Conservation (phyloP, 2,329 filamentous ascomycete genomes). For the Trichoderma sp. region DNA sequence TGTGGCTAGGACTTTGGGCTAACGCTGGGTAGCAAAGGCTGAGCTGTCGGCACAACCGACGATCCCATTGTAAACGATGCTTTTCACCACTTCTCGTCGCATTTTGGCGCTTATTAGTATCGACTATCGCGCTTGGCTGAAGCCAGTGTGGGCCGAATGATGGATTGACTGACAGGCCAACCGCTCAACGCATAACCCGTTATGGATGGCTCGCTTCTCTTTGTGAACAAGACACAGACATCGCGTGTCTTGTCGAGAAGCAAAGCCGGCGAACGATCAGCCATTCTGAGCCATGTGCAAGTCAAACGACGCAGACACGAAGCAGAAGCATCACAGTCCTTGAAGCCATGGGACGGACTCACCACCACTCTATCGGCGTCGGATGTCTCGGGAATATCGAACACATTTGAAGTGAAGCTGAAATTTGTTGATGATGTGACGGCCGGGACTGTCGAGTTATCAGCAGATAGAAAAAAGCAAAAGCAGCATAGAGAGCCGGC, state of each 20-base stretch:
- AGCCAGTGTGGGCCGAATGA: not conserved
- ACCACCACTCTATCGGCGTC: not conserved
- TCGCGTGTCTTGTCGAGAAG: not conserved
- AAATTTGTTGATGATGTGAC: not conserved
- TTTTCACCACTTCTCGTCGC: not conserved
- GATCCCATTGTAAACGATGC: not conserved
- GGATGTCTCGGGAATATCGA: not conserved
- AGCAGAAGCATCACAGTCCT: not conserved
- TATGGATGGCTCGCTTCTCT: not conserved
- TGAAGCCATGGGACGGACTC: not conserved
- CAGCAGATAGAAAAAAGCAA: not conserved
- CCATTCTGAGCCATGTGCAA: conserved; percentile 3
- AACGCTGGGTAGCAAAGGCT: not conserved
- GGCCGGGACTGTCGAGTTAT: not conserved
- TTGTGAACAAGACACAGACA: not conserved
- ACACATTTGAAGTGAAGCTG: not conserved
- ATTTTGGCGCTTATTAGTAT: not conserved
- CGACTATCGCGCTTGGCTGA: not conserved
- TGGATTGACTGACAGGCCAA: not conserved
- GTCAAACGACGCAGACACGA: not conserved
- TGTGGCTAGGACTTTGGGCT: not conserved
- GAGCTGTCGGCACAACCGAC: not conserved
- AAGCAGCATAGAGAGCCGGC: not conserved
- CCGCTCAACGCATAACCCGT: not conserved
- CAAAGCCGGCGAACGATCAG: not conserved